Evolutionary conservation across 1,284 basidiomycete species (phyloP), one percentile per base, ranked within the genome.

Genomic region (Erythrobasidium hasegawianum): DNA sequence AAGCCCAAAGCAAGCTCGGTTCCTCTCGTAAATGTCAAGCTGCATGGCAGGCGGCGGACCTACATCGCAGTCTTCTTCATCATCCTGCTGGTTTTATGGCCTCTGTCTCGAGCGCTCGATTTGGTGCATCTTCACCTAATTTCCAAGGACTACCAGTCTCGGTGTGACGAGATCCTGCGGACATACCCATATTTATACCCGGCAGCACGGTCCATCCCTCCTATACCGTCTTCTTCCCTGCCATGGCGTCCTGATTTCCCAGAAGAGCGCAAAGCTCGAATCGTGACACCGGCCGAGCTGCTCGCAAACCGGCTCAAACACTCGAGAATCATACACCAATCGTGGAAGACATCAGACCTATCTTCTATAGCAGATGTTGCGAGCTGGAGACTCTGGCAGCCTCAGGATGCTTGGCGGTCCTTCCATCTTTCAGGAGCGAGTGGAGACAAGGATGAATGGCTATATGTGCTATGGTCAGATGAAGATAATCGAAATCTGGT

Each of bases 401-500:
- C 43, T 24, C 7, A 7, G 43, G 40, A 41, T n/a, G 40, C 40
- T 11, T 41, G 40, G 40, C 10, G 40, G n/a, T 10, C 40, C 40
- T 41, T 41, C 40, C 40, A 41, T n/a, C 11, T 11, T n/a, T 41
- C 40, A n/a, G 11, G 10, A 10, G 40, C 10, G 11, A n/a, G 11
- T 10, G 40, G n/a, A 41, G n/a, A 41, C 11, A n/a, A n/a, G 11
- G n/a, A 41, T 3, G 50, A 56, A n/a, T 27, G 50, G n/a, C 8
- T 54, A 1, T 55, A 56, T 38, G 65, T 67, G 16, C 59, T 67
- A 2, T 67, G 65, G 65, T 40, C 52, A 40, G 65, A 67, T 26
- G 33, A 20, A 16, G 59, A 62, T 27, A 67, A 67, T 59, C 26
- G 41, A 24, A 33, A 8, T 13, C 52, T 67, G 26, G 59, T 67